Percentiles rank a stretch among this genome's conserved stretches.
Conservation (phyloP, 805 yeast genomes). For the Phaffomyces opuntiae region DNA sequence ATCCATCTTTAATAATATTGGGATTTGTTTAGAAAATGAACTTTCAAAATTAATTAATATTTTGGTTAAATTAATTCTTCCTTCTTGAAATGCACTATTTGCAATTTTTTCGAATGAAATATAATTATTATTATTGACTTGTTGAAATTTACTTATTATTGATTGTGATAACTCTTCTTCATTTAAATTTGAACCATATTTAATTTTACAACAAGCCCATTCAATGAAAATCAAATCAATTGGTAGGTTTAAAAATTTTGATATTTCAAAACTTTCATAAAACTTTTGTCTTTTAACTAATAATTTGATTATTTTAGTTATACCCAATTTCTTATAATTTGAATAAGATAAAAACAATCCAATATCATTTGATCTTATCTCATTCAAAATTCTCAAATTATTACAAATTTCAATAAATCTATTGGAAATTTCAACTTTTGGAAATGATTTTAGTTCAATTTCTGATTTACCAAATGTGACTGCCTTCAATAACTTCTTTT, state of each 20-base stretch:
- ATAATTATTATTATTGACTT: slow-evolving; percentile 25
- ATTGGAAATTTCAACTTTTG: slow-evolving; percentile 33
- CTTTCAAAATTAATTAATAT: slow-evolving; percentile 62
- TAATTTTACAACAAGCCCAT: slow-evolving; percentile 78
- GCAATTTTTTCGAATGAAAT: slow-evolving; percentile 57
- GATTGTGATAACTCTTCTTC: slow-evolving; percentile 53
- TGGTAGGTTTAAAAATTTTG: slow-evolving; percentile 41
- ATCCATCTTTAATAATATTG: slow-evolving; percentile 61
- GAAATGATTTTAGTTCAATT: slow-evolving; percentile 28
- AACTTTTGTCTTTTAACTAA: slow-evolving; percentile 55
- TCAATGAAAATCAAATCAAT: slow-evolving; percentile 51
- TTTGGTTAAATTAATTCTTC: slow-evolving; percentile 63
- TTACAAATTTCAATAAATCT: slow-evolving; percentile 56
- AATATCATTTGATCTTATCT: slow-evolving; percentile 54
- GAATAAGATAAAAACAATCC: slow-evolving; percentile 61
- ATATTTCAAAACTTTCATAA: slow-evolving; percentile 54
- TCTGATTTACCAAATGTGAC: slow-evolving; percentile 78
- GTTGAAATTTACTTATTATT: slow-evolving; percentile 40
- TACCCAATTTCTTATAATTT: slow-evolving; percentile 45
- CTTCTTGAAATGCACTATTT: slow-evolving; percentile 69
- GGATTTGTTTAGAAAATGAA: slow-evolving; percentile 48
- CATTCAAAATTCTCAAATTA: slow-evolving; percentile 59
- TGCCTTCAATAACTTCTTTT: slow-evolving; percentile 71
- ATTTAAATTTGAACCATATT: slow-evolving; percentile 39
- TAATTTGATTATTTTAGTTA: slow-evolving; percentile 48